Evolutionary conservation across 139 green algal genomes (phyloP), one percentile per base, ranked within the genome.

Genomic region (Volvox africanus): DNA sequence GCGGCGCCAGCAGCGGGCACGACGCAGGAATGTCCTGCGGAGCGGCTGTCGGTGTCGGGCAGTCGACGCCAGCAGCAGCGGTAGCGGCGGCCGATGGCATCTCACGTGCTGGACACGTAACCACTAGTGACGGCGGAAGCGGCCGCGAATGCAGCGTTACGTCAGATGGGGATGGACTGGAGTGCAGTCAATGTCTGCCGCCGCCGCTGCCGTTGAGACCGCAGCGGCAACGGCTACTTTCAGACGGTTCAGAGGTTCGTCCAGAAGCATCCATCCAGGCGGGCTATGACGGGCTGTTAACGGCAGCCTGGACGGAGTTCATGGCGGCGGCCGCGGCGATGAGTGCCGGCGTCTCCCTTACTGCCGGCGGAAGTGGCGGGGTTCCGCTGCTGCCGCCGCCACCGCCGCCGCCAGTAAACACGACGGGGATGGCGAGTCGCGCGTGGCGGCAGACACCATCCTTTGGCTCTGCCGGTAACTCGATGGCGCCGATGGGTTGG

Each of bases 371-470:
- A 75, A 75, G n/a, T n/a, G n/a, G n/a, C n/a, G n/a, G n/a, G n/a
- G n/a, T n/a, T 22, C 68, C 68, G 68, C 18, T 32, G 17, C 71
- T 21, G 71, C 26, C 71, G 20, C 71, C 20, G 71, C 26, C 71
- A 35, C 71, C 71, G 71, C 24, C 71, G 71, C 26, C 71, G 71
- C 71, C 71, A 35, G 71, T 79, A 5, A 79, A 79, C 71, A 11
- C 71, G 71, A 36, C 55, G 26, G 14, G 26, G 22, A 30, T 61
- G 20, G 28, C 33, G 62, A 62, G 68, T 68, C 35, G 83, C 20
- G 67, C 67, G 17, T 89, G 83, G 83, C 67, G 83, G 0, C 83
- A 89, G 67, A 30, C 83, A 17, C 83, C 83, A 12, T 44, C 67
- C 36, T 89, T 89, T 28, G 68, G 83, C 14, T 22, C 35, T 24